A percentile compares a stretch with the other conserved stretches of the same genome.
phyloP scores from a whole-genome alignment of 2,329 filamentous ascomycete genomes.

The Canariomyces notabilis region DNA sequence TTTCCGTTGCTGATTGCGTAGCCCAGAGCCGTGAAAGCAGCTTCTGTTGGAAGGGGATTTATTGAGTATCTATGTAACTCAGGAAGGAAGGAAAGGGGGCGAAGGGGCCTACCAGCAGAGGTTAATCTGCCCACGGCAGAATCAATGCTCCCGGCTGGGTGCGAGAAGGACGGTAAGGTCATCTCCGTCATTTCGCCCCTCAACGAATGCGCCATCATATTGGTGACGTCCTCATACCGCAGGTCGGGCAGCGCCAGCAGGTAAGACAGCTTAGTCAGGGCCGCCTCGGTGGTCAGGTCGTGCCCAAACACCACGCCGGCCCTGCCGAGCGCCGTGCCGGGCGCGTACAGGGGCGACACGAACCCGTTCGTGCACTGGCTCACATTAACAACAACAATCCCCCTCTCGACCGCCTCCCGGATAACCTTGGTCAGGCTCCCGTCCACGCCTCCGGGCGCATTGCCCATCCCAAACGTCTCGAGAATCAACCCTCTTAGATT shows the following conservation, averaged over 20 bases:
- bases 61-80: neutral
- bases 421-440: constrained; percentile 75
- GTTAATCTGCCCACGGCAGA: constrained; percentile 40
- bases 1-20: constrained; percentile 75
- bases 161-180: constrained; percentile 67
- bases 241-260: constrained; percentile 65
- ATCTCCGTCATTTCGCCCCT: constrained; percentile 82
- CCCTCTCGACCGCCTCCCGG: constrained; percentile 68
- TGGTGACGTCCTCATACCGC: constrained; percentile 60
- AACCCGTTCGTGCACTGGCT: constrained; percentile 80
- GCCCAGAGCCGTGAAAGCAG: constrained; percentile 69
- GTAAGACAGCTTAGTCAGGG: constrained; percentile 85
- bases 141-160: constrained; percentile 55
- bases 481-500: constrained; percentile 75
- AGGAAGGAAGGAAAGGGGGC: neutral
- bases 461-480: constrained; percentile 90
- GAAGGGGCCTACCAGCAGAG: constrained; percentile 23
- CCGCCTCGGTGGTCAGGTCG: constrained; percentile 85
- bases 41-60: constrained; percentile 35
- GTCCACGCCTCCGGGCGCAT: constrained; percentile 77
- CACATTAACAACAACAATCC: constrained; percentile 83
- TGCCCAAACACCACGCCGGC: constrained; percentile 86
- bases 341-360: constrained; percentile 72
- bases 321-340: constrained; percentile 69
- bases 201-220: constrained; percentile 67